Conservation (phyloP, 2,329 filamentous ascomycete genomes). For the Penicillium sp. region DNA sequence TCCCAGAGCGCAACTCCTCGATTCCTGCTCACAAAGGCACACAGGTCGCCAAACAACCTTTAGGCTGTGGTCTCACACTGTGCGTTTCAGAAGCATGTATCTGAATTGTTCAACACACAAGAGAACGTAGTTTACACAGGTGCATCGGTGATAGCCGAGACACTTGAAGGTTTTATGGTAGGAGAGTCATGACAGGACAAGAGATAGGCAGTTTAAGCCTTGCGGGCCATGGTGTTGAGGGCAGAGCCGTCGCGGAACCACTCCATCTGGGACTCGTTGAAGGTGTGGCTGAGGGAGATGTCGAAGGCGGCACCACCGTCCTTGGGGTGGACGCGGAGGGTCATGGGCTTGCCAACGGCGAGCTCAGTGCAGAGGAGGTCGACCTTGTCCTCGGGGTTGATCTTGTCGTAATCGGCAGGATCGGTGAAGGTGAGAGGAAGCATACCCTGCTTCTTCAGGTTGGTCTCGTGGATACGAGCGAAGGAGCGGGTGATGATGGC, state of each 20-base stretch:
- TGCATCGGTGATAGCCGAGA: slow-evolving; percentile 4
- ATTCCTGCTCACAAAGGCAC: slow-evolving; percentile 31
- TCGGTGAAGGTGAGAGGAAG: slow-evolving; percentile 93
- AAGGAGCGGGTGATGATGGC: slow-evolving; percentile 96
- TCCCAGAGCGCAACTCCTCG: slow-evolving; percentile 37
- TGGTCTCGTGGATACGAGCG: slow-evolving; percentile 99
- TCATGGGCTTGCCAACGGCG: slow-evolving; percentile 88
- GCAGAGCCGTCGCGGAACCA: slow-evolving; percentile 99
- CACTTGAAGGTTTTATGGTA: slow-evolving; percentile 9
- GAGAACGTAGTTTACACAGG: slow-evolving; percentile 30
- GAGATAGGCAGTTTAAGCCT: slow-evolving; percentile 30
- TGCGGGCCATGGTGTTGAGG: slow-evolving; percentile 97
- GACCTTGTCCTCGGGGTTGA: slow-evolving; percentile 87
- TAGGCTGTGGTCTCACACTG: not conserved
- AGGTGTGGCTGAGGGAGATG: slow-evolving; percentile 85
- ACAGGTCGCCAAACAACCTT: slow-evolving; percentile 15
- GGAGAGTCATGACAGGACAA: slow-evolving; percentile 7
- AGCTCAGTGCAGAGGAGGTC: slow-evolving; percentile 87
- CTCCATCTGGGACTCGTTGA: slow-evolving; percentile 96
- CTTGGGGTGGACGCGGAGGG: slow-evolving; percentile 87
- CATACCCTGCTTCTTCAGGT: slow-evolving; percentile 99
- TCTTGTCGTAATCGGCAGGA: slow-evolving; percentile 96
- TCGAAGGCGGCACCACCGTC: slow-evolving; percentile 73
- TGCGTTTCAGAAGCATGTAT: slow-evolving; percentile 6
- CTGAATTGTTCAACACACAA: slow-evolving; percentile 28